Percentiles rank a stretch among this genome's conserved stretches.
Evolutionary conservation across 2,329 filamentous ascomycete genomes (phyloP).

Genomic region (Aspergillus sp.): DNA sequence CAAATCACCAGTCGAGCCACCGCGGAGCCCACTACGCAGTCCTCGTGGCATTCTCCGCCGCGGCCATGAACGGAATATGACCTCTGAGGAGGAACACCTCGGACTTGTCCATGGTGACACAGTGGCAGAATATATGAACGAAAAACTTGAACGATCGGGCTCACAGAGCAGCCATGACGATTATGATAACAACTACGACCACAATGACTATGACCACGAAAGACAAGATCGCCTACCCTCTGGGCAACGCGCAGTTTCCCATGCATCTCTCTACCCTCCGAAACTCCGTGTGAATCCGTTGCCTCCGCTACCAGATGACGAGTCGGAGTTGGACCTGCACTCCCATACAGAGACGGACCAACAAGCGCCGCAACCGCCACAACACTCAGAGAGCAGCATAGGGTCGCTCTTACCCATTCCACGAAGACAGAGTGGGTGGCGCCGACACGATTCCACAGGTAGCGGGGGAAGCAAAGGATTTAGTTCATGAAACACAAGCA

Average conservation of each 20-base stretch:
- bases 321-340: slow-evolving; percentile 13
- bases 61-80: slow-evolving; percentile 48
- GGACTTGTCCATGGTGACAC: slow-evolving; percentile 79
- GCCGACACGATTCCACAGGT: slow-evolving; percentile 16
- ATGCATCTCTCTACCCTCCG: slow-evolving; percentile 13
- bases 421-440: slow-evolving; percentile 29
- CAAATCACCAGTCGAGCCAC: slow-evolving; percentile 21
- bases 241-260: slow-evolving; percentile 14
- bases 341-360: neutral
- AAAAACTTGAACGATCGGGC: slow-evolving; percentile 29
- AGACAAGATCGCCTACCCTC: neutral
- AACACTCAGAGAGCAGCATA: slow-evolving; percentile 22
- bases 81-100: slow-evolving; percentile 77
- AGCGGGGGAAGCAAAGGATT: slow-evolving; percentile 8
- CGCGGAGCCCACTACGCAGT: slow-evolving; percentile 20
- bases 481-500: slow-evolving; percentile 7
- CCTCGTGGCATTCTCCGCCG: slow-evolving; percentile 41
- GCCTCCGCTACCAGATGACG: slow-evolving; percentile 32
- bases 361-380: neutral
- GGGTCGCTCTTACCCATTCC: slow-evolving; percentile 22
- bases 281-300: slow-evolving; percentile 32
- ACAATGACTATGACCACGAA: neutral
- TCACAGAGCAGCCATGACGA: slow-evolving; percentile 19
- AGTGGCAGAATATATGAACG: slow-evolving; percentile 27
- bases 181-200: neutral